Evolutionary conservation across 257 asterid genomes (phyloP), one percentile per base, ranked within the genome.

Genomic region (Gardenia jasminoides): DNA sequence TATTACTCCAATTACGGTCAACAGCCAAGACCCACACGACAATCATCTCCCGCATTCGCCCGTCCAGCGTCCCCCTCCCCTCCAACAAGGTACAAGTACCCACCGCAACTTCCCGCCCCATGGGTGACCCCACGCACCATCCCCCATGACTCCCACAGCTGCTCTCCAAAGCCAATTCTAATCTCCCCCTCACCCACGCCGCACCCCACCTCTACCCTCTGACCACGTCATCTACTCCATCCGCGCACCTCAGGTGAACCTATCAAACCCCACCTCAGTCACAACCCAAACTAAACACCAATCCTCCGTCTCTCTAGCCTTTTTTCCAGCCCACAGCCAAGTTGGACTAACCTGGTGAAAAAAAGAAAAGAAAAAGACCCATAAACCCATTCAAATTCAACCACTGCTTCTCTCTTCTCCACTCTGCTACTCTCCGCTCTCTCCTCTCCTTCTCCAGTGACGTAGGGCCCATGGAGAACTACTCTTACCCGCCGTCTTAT

Each of bases 401-500:
- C 62, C 43, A 19, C 67, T 24, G 77, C n/a, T 77, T 56, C 62
- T 44, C 16, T 61, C 83, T 24, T 36, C 41, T 36, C 41, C 41
- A 30, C 79, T 43, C 75, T 47, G 17, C 17, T n/a, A 16, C 41
- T 26, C 36, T 41, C 22, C 41, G 4, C 24, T 8, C 65, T 64
- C 48, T 39, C n/a, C 2, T 31, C 39, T 64, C n/a, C 74, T 20
- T 65, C 75, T 48, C 79, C 31, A 59, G 67, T 78, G 67, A 72
- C 67, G 65, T 72, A 78, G 85, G 80, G 79, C 82, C 79, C 33
- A 93, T 94, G 99, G 99, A 95, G 78, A 90, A 84, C 85, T 92
- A 89, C 85, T n/a, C 90, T 56, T 91, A 91, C 89, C 85, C 84
- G 79, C 69, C 94, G 20, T 84, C 97, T 11, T 94, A 93, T 83